Evolutionary conservation across 495 filamentous ascomycete species (phyloP).

Genomic region (Neurospora pannonica): DNA sequence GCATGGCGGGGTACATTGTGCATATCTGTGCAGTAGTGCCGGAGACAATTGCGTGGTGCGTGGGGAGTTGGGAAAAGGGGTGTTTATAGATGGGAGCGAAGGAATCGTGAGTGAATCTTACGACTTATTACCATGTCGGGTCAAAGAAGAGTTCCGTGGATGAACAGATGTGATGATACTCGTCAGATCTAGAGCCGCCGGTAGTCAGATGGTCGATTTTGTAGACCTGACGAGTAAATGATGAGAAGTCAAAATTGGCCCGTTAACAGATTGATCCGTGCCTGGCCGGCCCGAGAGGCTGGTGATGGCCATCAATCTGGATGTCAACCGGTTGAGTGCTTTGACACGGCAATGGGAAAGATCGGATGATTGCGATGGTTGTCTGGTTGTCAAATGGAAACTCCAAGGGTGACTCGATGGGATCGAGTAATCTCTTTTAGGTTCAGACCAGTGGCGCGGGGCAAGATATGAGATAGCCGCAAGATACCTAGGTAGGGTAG

Average conservation of each 20-base stretch:
- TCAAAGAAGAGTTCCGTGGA: background rate
- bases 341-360: background rate
- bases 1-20: background rate
- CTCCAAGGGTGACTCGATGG: conserved; percentile 12
- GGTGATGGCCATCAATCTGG: background rate
- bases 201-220: no score
- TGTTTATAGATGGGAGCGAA: background rate
- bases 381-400: background rate
- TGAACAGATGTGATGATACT: background rate
- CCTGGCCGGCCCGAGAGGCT: background rate
- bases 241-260: background rate
- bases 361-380: background rate
- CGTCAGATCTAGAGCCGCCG: no score
- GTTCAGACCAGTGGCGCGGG: conserved; percentile 3
- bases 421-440: conserved; percentile 13
- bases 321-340: background rate
- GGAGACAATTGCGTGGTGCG: background rate
- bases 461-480: background rate
- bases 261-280: background rate
- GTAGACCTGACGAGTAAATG: no score
- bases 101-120: background rate
- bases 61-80: background rate
- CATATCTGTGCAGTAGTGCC: background rate
- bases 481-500: no score
- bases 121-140: background rate